phyloP scores from a whole-genome alignment of 2,329 filamentous ascomycete species.

The Pseudomassariella vexata region DNA sequence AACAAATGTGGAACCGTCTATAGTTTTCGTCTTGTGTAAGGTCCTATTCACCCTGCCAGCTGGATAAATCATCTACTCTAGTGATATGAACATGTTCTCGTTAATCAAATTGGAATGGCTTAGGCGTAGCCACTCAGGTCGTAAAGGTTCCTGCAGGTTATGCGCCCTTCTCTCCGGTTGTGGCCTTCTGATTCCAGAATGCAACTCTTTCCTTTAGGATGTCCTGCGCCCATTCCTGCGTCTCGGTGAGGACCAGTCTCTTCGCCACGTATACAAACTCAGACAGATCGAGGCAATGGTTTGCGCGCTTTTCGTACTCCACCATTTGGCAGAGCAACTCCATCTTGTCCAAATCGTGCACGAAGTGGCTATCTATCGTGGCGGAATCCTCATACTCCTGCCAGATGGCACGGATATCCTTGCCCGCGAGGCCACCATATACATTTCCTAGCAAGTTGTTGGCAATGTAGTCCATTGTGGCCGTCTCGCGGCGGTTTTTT shows the following conservation, averaged over 20 bases:
- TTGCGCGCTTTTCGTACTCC: constrained; percentile 78
- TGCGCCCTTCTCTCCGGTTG: too few relatives aligned
- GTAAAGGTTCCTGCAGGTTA: too few relatives aligned
- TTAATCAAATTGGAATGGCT: too few relatives aligned
- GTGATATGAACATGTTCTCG: too few relatives aligned
- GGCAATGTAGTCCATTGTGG: constrained; percentile 89
- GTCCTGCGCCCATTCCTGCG: constrained; percentile 72
- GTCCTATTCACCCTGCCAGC: too few relatives aligned
- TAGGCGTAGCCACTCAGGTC: too few relatives aligned
- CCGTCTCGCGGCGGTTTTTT: constrained; percentile 80
- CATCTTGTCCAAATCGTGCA: constrained; percentile 97
- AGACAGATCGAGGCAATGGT: constrained; percentile 65
- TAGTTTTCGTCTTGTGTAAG: too few relatives aligned
- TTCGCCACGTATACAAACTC: constrained; percentile 81
- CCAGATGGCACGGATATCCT: constrained; percentile 75
- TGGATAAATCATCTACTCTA: neutral
- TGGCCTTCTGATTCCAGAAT: constrained; percentile 58
- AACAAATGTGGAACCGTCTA: too few relatives aligned
- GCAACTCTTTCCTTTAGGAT: constrained; percentile 69
- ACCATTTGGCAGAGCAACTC: constrained; percentile 93
- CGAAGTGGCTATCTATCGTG: constrained; percentile 81
- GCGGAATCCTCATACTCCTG: constrained; percentile 88
- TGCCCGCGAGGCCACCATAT: constrained; percentile 61
- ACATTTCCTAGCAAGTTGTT: constrained; percentile 67
- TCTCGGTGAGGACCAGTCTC: constrained; percentile 69